Conservation (phyloP, 768 basidiomycete species). For the Suillus tomentosus region DNA sequence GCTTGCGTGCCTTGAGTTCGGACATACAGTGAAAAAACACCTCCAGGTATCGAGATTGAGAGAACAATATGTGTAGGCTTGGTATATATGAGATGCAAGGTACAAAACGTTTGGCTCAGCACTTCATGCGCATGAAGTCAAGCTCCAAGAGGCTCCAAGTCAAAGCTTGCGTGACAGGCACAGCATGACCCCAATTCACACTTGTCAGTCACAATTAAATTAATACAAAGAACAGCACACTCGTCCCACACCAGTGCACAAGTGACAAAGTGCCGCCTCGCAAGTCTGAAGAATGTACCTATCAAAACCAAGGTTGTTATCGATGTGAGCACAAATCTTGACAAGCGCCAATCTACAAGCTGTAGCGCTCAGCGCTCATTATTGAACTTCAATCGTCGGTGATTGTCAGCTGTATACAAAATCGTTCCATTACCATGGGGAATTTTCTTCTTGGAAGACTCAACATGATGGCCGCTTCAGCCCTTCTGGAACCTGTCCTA, state of each 20-base stretch:
- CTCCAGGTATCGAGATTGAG: not conserved
- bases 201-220: not conserved
- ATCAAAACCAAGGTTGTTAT: not conserved
- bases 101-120: not conserved
- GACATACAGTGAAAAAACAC: not conserved
- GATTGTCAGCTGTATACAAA: not conserved
- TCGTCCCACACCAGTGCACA: not conserved
- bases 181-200: not conserved
- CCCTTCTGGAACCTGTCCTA: not conserved
- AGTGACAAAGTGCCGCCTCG: not conserved
- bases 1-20: conserved; percentile 5
- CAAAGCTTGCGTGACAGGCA: conserved; percentile 1
- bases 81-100: conserved; percentile 1
- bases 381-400: not conserved
- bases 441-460: not conserved
- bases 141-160: not conserved
- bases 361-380: conserved; percentile 2
- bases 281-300: not conserved
- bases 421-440: not conserved
- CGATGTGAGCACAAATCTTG: not conserved
- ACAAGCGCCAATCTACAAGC: not conserved
- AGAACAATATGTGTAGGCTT: not conserved
- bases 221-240: not conserved
- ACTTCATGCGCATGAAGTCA: not conserved
- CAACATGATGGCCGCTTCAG: not conserved